These are phyloP conservation scores for Magnolia changhungtana DNA, from an alignment of 164 flowering plant species.

Conservation along the genomic window DNA sequence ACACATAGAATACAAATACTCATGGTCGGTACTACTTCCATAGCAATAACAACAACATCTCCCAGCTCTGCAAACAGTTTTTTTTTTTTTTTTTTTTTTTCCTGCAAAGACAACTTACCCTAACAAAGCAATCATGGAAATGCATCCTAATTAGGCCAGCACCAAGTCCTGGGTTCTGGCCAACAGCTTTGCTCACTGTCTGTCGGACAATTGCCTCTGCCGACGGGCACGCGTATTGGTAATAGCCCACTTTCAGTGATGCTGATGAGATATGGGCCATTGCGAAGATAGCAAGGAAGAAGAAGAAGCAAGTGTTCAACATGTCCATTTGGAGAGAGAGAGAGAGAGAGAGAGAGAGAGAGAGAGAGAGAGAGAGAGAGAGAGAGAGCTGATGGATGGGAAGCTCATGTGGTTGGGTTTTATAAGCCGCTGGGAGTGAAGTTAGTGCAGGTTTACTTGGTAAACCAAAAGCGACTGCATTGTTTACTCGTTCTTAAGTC, in stretches of 20 bases:
- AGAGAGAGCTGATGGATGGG: neutral
- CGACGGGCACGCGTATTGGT: conserved; percentile 16
- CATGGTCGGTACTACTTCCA: neutral
- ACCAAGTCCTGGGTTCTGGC: conserved; percentile 44
- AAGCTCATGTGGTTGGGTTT: neutral
- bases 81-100: too few species aligned
- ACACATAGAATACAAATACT: neutral
- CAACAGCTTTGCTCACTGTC: conserved; percentile 37
- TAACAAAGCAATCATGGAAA: conserved; percentile 72
- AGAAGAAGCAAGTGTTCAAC: neutral
- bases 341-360: neutral
- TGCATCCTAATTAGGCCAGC: conserved; percentile 65
- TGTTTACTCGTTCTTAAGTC: neutral
- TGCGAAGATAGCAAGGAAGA: neutral
- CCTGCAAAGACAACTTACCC: conserved; percentile 24
- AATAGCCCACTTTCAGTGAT: conserved; percentile 18
- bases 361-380: neutral
- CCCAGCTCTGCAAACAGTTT: too few species aligned
- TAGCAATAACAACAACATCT: too few species aligned
- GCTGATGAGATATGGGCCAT: neutral
- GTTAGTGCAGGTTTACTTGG: neutral
- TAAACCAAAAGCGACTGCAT: neutral
- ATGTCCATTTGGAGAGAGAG: neutral
- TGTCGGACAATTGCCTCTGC: conserved; percentile 25
- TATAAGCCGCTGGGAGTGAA: neutral